Evolutionary conservation across 345 rosid genomes (phyloP), one percentile per base, ranked within the genome.

Genomic region (Arabidopsis suecica): DNA sequence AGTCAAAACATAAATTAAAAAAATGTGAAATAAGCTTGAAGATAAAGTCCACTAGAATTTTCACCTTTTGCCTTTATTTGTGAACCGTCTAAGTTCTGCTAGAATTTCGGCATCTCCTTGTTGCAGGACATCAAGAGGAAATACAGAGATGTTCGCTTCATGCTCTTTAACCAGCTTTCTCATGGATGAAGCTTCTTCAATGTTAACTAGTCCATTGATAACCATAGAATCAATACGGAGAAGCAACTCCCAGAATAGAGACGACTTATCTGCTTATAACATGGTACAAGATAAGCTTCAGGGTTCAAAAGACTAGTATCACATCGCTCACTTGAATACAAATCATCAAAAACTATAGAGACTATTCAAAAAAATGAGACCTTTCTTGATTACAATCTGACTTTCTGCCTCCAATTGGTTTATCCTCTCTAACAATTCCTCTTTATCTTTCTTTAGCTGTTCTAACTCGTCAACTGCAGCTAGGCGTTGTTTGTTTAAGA

Each of bases 191-290:
- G 93, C 93, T 78, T 89, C 97, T 56, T 50, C 82, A 9, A 68
- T 50, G 65, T 70, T 70, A 79, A 86, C 79, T 70, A 87, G 69
- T 64, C 86, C 89, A 65, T 58, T 80, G 62, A 92, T 86, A 72
- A 89, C 88, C 93, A 92, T 81, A 11, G 96, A 82, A 69, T 92
- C 97, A 50, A 92, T 81, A 63, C 91, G 86, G 62, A 83, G 91
- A 74, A 91, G 85, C 71, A 91, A 80, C 83, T 88, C 86, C 90
- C 90, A 89, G 44, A 73, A 73, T 48, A 79, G 9, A 67, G 89
- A 84, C 41, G 74, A 80, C 68, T 80, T 81, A 71, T 86, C 93
- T 89, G 88, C 74, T 76, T 25, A 80, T 59, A 72, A 59, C 23
- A 54, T 68, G 53, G 55, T 62, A n/a, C 69, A 71, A 65, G 11